Conservation (phyloP, 768 basidiomycete genomes). For the Dentipellis fragilis region DNA sequence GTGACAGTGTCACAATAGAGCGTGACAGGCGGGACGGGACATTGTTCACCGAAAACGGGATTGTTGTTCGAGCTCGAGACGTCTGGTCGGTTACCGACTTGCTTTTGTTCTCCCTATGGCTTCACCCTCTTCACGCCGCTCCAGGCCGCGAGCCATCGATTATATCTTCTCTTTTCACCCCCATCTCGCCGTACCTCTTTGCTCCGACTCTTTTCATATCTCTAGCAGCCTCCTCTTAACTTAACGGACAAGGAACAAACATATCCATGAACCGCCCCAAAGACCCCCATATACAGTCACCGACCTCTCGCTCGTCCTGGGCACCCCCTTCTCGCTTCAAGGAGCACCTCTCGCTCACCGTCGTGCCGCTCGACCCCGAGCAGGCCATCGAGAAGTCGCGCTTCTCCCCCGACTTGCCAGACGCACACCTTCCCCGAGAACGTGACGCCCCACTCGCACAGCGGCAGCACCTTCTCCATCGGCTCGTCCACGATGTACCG, state of each 20-base stretch:
- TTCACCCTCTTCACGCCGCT: not conserved
- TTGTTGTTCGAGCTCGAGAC: not conserved
- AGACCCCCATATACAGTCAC: not conserved
- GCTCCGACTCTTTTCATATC: not conserved
- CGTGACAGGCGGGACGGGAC: not conserved
- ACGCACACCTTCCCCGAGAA: conserved; percentile 18
- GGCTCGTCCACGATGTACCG: conserved; percentile 17
- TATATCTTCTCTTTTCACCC: not conserved
- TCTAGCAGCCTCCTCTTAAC: no score
- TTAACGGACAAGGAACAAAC: not conserved
- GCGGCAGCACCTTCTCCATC: conserved; percentile 1
- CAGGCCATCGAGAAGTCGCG: conserved; percentile 24
- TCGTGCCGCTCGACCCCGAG: conserved; percentile 14
- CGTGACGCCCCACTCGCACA: conserved; percentile 6
- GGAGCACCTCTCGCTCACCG: conserved; percentile 8
- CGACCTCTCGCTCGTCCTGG: not conserved
- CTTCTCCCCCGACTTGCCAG: conserved; percentile 36
- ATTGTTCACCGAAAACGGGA: not conserved
- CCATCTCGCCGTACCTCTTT: not conserved
- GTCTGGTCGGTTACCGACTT: not conserved
- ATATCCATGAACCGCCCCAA: conserved; percentile 4
- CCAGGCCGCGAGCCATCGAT: not conserved
- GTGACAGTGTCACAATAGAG: not conserved
- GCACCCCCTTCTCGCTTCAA: conserved; percentile 2
- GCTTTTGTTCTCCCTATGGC: not conserved